A percentile compares a stretch with the other conserved stretches of the same genome.
phyloP scores from a whole-genome alignment of 2,329 filamentous ascomycete genomes.

The Immersiporthe knoxdaviesiana region DNA sequence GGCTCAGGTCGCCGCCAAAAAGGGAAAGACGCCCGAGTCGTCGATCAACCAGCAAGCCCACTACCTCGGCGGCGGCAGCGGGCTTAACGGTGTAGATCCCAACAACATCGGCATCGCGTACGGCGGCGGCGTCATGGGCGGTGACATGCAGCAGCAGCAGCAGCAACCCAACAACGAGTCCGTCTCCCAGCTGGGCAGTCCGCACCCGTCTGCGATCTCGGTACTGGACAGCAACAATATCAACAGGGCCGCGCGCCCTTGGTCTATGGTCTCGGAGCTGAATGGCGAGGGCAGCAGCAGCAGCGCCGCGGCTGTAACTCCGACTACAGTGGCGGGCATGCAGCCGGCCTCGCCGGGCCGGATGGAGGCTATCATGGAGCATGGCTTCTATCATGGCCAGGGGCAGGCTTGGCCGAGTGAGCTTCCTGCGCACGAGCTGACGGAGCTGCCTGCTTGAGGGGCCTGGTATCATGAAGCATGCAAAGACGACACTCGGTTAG shows the following conservation, averaged over 20 bases:
- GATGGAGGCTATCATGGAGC: constrained; percentile 14
- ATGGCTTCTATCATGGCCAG: not conserved
- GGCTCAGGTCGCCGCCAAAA: not conserved
- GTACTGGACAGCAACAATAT: constrained; percentile 31
- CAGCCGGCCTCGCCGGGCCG: not conserved
- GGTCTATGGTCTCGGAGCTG: constrained; percentile 33
- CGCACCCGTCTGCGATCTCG: constrained; percentile 18
- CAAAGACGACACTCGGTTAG: too few species aligned
- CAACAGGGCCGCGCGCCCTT: constrained; percentile 29
- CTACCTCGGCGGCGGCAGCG: not conserved
- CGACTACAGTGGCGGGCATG: too few species aligned
- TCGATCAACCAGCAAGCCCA: constrained; percentile 10
- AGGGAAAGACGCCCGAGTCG: constrained; percentile 7
- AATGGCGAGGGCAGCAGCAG: constrained; percentile 7
- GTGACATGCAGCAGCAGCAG: not conserved
- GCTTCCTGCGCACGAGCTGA: constrained; percentile 14
- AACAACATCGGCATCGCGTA: constrained; percentile 15
- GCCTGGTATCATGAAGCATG: not conserved
- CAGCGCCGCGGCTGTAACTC: not conserved
- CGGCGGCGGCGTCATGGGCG: not conserved
- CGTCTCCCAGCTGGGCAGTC: constrained; percentile 11
- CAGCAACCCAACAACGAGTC: constrained; percentile 3
- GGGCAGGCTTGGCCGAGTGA: constrained; percentile 15
- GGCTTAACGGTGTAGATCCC: not conserved
- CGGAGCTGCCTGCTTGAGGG: constrained; percentile 25